Evolutionary conservation across 1,284 basidiomycete genomes (phyloP), one percentile per base, ranked within the genome.

Genomic region (Melampsora americana): DNA sequence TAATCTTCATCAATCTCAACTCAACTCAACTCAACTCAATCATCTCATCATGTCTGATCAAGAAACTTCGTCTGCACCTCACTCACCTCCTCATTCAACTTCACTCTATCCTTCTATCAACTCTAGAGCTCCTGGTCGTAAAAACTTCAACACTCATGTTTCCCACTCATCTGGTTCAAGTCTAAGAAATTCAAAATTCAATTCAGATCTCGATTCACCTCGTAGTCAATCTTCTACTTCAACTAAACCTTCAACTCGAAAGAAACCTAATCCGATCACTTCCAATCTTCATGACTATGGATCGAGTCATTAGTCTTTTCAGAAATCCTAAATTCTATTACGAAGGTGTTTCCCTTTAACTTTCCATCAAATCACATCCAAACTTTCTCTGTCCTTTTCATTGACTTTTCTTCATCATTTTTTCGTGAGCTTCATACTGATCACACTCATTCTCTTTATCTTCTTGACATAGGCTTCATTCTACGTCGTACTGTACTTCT

Each of bases 261-360:
- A 56, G 53, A 66, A 66, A 66, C 26, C 46, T 30, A 56, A 18
- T 59, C 42, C 69, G n/a, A 28, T 42, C 30, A 59, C 23, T 16
- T 23, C n/a, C n/a, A 59, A 28, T 59, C 53, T 23, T 28, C 70
- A 72, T 56, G 20, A 65, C n/a, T 44, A 61, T 72, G n/a, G 61
- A 72, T 35, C 61, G 61, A 4, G 23, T 65, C 9, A 35, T 72
- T 48, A 44, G 23, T n/a, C 48, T 72, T 2, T 72, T 72, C 18
- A 30, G 32, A 39, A 23, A 32, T 35, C 42, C 70, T n/a, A 72
- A 72, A 46, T 72, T 72, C 18, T 72, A 72, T 65, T 61, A 72
- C 46, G 44, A 72, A 50, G 70, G 70, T 66, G 2, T 44, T 26
- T 9, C 7, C 20, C 5, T 23, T 20, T 20, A 11, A 23, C 65